phyloP scores from a whole-genome alignment of 305 asterid genomes.

The Fraxinus sp. region DNA sequence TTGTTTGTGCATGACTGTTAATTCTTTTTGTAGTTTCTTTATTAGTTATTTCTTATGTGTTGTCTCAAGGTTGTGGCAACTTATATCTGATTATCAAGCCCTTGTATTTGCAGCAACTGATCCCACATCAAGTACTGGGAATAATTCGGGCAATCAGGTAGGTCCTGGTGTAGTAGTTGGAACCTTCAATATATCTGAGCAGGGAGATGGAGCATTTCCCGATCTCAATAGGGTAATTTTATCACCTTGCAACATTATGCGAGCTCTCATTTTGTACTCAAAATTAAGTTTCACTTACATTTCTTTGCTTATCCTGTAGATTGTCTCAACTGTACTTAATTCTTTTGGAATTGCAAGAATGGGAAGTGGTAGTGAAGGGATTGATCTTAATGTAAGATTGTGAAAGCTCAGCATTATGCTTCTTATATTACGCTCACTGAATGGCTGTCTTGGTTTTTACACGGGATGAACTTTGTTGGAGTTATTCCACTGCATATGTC shows the following conservation, averaged over 20 bases:
- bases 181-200: constrained; percentile 80
- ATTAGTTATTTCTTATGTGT: constrained; percentile 10
- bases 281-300: background rate
- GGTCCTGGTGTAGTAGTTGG: constrained; percentile 76
- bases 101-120: constrained; percentile 53
- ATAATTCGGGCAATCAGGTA: constrained; percentile 40
- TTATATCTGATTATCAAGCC: constrained; percentile 28
- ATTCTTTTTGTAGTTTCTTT: constrained; percentile 11
- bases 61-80: constrained; percentile 22
- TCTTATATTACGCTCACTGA: background rate
- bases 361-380: constrained; percentile 71
- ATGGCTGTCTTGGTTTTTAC: background rate
- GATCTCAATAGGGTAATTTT: constrained; percentile 71
- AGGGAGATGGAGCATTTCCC: constrained; percentile 73
- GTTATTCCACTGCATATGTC: background rate
- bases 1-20: background rate
- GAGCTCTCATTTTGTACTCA: constrained; percentile 12
- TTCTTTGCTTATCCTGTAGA: constrained; percentile 43
- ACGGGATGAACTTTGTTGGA: background rate
- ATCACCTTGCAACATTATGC: constrained; percentile 7
- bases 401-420: constrained; percentile 17
- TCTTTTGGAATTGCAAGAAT: constrained; percentile 68
- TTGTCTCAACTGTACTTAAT: constrained; percentile 73
- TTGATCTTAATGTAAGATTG: constrained; percentile 77
- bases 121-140: constrained; percentile 50